Evolutionary conservation across 2,329 filamentous ascomycete species (phyloP), one percentile per base, ranked within the genome.

Genomic region (Neonectria neomacrospora): DNA sequence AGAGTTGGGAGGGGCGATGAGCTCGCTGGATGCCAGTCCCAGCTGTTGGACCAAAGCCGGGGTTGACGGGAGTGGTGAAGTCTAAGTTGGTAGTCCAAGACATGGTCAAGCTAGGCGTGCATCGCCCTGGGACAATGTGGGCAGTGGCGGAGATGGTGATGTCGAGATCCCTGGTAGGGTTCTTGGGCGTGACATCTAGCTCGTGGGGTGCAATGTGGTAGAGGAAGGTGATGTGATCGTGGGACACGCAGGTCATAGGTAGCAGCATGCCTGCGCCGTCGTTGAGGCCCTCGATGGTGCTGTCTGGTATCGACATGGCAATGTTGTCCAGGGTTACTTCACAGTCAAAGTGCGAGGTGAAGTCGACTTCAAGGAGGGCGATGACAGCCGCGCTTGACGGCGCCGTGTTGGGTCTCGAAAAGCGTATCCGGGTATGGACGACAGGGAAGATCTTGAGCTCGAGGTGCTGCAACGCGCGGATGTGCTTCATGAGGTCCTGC

Each of bases 221-320:
- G 56, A 94, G 81, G 69, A 93, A 88, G 2, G 90, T 91, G 65
- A 93, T 80, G 75, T 94, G 91, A 73, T 95, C 92, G 70, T 91
- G 89, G 16, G 91, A 87, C 14, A 88, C 88, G 73, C 89, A 90
- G 44, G 82, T 81, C 26, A 90, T 79, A 5, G 88, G 86, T 20
- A 90, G 79, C n/a, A 69, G 48, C 70, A 80, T 74, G 26, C 82
- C 84, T 2, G 82, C 79, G 47, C 82, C 76, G 39, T 78, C 77
- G 65, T 86, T 87, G 14, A 91, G 82, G 61, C 87, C 81, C 58
- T 89, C 84, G 18, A 91, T 84, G 14, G 77, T 78, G 50, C 88
- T 89, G 23, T 88, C 86, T 32, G 81, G 78, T 14, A 92, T 80
- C 1, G 80, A 77, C 28, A 94, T 79, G 1, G 81, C 70, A 59